Conservation (phyloP, 352 stramenopile genomes). For the Phytophthora megakarya region DNA sequence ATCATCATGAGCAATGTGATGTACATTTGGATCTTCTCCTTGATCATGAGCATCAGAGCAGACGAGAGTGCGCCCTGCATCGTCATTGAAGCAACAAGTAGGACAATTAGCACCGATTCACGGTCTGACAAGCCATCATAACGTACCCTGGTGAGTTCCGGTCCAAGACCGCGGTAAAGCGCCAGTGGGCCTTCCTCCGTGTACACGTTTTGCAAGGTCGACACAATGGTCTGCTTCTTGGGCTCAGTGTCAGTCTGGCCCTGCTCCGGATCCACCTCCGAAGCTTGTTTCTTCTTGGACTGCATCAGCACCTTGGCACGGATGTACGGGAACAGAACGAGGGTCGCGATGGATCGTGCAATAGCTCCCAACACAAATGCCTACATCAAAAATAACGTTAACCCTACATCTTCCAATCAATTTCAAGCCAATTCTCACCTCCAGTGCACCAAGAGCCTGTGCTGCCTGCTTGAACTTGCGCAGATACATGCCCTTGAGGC, state of each 20-base stretch:
- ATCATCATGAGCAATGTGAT: constrained; percentile 86
- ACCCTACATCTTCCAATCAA: not conserved
- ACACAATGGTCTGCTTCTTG: constrained; percentile 83
- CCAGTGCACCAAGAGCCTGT: constrained; percentile 62
- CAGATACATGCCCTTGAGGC: constrained; percentile 78
- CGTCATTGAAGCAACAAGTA: constrained; percentile 2
- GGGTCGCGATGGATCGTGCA: constrained; percentile 93
- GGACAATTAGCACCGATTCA: too few relatives aligned
- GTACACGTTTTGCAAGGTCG: constrained; percentile 77
- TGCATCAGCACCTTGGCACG: constrained; percentile 96
- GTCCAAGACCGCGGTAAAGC: constrained; percentile 94
- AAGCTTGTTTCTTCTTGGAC: constrained; percentile 66
- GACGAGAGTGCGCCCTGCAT: constrained; percentile 93
- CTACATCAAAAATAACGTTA: constrained; percentile 46
- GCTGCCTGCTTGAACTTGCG: constrained; percentile 61
- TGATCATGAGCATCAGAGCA: constrained; percentile 97
- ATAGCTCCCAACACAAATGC: constrained; percentile 95
- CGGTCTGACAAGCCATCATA: not conserved
- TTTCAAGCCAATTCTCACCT: constrained; percentile 40
- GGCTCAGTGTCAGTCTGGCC: constrained; percentile 15
- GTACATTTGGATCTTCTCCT: constrained; percentile 96
- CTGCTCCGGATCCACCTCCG: constrained; percentile 16
- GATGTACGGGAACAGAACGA: constrained; percentile 97
- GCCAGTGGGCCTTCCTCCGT: constrained; percentile 84
- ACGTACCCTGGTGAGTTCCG: constrained; percentile 92